Base-by-base conservation (phyloP, 2,329 filamentous ascomycete species). In the Xylariales sp. region DNA sequence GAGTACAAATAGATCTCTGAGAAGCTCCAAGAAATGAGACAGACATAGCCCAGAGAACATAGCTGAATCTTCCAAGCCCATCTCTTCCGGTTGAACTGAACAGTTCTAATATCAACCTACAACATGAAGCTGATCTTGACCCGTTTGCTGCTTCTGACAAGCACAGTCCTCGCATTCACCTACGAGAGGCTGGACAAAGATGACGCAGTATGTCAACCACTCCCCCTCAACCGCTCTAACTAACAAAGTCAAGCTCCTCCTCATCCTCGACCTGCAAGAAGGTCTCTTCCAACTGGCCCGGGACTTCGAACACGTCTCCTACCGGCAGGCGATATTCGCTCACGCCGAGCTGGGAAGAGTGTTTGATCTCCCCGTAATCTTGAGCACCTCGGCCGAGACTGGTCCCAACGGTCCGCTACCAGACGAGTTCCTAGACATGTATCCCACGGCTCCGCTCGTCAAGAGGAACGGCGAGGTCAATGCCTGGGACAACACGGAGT, bases 401-500 rank as follows among this genome's bases (percentile, higher is more conserved):
- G 70, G 84, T 4, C 84, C 84, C 36, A 89, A 88, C 57, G 84
- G 85, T 2, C 78, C 75, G 1, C 65, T 88, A 1, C 80, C 83
- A 8, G 78, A 82, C 52, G 84, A 87, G 53, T 84, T 89, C 47
- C 58, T 76, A 4, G 70, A 80, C 10, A 74, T 82, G 75, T 81
- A 86, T 55, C 84, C 84, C 19, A 63, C 76, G 33, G 77, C 80
- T 0, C 76, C 84, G 0, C 65, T 87, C 9, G 76, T 89, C 55
- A 69, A 73, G 51, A 78, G 85, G 25, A 72, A 82, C 46, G 84
- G 85, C 28, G 81, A 89, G 56, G 83, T 89, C 53, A 76, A 88
- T 55, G 84, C 85, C 3, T 88, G 83, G 85, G 86, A 89, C 56
- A 88, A 86, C 51, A 51, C 71, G 3, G 76, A 84, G 0, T 88